Evolutionary conservation across 768 basidiomycete genomes (phyloP), one percentile per base, ranked within the genome.

Genomic region (Podaxis sp.): DNA sequence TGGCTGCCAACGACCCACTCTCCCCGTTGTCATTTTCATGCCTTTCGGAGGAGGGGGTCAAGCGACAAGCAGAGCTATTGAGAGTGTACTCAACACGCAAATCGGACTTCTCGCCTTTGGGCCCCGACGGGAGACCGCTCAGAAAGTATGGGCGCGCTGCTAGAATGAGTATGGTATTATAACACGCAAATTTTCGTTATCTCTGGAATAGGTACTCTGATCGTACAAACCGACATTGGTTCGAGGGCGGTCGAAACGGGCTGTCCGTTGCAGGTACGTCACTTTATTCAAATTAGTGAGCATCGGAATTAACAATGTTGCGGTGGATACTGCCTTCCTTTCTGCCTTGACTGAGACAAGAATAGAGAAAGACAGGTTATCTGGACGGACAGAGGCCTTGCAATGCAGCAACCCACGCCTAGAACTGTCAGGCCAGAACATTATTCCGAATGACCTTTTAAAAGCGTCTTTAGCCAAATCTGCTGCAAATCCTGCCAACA

Each of bases 21-120:
- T 89, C 84, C 4, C 76, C 85, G 1, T 75, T 91, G 55, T 90
- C 89, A 6, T 92, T 92, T 68, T 88, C 83, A 11, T 85, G 85
- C 66, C 78, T 89, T 36, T 66, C 86, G 0, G 75, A 76, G 8
- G 85, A 87, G 4, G 73, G 83, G 7, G 71, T 82, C 28, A 75
- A 80, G 69, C 78, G 74, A 15, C 89, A 91, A 69, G 73, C 74
- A 0, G 83, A 85, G 26, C 71, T 76, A 37, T 70, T 89, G 58
- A 70, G 67, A 48, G 73, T 77, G 44, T 88, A 85, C 62, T 71
- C 73, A 12, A 80, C 78, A 56, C 82, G 80, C 22, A 70, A 75
- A 3, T 69, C 71, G 1, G 82, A 86, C 2, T 87, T 87, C 62
- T 81, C 81, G 46, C 88, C 90, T 0, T 72, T 87, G 1, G 80